These are phyloP conservation scores for Luzula sylvatica DNA, from an alignment of 176 grass and related monocot genomes.

Conservation along the genomic window DNA sequence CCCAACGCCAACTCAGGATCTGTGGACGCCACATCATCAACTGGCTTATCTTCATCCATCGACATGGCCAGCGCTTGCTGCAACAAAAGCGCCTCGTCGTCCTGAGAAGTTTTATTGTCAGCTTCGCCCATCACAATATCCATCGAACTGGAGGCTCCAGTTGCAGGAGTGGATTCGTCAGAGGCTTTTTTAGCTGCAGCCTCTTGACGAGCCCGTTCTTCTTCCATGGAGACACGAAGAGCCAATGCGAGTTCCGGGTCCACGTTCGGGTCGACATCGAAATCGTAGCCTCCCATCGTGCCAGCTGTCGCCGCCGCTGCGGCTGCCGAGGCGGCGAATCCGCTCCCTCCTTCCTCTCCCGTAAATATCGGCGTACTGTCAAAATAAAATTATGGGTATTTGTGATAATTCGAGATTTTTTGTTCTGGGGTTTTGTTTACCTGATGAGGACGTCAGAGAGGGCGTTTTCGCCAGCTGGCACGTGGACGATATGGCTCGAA, in stretches of 20 bases:
- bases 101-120: conserved; percentile 50
- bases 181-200: conserved; percentile 64
- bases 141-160: conserved; percentile 33
- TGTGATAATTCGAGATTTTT: no score
- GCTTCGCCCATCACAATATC: conserved; percentile 64
- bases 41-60: conserved; percentile 46
- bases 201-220: conserved; percentile 90
- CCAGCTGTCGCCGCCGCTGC: conserved; percentile 79
- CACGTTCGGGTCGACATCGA: conserved; percentile 94
- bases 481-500: conserved; percentile 89
- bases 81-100: conserved; percentile 59
- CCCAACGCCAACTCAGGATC: conserved; percentile 82
- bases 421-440: no score
- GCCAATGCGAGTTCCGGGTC: conserved; percentile 93
- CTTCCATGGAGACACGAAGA: conserved; percentile 93
- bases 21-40: conserved; percentile 49
- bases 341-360: conserved; percentile 88
- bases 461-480: conserved; percentile 48
- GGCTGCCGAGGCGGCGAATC: conserved; percentile 88
- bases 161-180: conserved; percentile 48
- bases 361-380: conserved; percentile 91
- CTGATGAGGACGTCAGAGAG: conserved; percentile 96
- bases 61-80: conserved; percentile 91
- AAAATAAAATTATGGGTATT: conserved; percentile 6
- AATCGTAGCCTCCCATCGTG: conserved; percentile 66